phyloP scores from a whole-genome alignment of 2,329 filamentous ascomycete genomes.

The Fusarium veterinarium region DNA sequence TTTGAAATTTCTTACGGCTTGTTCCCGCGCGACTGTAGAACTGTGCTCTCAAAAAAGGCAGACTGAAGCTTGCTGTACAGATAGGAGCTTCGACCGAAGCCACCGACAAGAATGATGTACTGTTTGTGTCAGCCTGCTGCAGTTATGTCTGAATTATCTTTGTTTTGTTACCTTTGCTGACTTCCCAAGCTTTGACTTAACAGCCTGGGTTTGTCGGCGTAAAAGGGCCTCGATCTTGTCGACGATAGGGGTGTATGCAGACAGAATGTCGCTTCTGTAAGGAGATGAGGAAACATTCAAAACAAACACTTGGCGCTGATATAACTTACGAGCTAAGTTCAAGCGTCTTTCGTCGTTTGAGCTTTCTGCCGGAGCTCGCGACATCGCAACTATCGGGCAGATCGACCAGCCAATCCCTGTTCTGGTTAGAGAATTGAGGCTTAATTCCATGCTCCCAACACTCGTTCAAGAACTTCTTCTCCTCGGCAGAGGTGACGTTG shows the following conservation, averaged over 20 bases:
- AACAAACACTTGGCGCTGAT: accelerated
- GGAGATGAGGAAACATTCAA: accelerated
- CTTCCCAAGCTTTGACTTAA: conserved; percentile 17
- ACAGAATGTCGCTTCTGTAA: conserved; percentile 32
- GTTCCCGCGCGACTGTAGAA: conserved; percentile 48
- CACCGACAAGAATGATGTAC: conserved; percentile 55
- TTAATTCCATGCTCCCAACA: conserved; percentile 49
- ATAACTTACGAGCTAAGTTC: conserved; percentile 11
- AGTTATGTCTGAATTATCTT: accelerated
- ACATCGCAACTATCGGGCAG: conserved; percentile 20
- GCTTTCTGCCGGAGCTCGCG: accelerated
- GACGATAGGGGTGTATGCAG: conserved; percentile 41
- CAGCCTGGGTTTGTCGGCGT: conserved; percentile 33
- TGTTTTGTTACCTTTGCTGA: conserved; percentile 43
- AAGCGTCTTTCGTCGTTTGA: conserved; percentile 6
- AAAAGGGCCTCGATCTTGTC: conserved; percentile 41
- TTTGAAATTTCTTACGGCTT: conserved; percentile 49
- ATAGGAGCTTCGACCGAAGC: conserved; percentile 51
- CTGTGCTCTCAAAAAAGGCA: background rate
- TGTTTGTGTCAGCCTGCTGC: conserved; percentile 6
- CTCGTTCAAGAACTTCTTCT: conserved; percentile 39
- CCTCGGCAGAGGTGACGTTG: background rate
- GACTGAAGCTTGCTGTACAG: conserved; percentile 39
- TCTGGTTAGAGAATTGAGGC: conserved; percentile 34
- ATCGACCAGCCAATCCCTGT: conserved; percentile 22